Conservation (phyloP, 768 basidiomycete species). For the Hebeloma cylindrosporum region DNA sequence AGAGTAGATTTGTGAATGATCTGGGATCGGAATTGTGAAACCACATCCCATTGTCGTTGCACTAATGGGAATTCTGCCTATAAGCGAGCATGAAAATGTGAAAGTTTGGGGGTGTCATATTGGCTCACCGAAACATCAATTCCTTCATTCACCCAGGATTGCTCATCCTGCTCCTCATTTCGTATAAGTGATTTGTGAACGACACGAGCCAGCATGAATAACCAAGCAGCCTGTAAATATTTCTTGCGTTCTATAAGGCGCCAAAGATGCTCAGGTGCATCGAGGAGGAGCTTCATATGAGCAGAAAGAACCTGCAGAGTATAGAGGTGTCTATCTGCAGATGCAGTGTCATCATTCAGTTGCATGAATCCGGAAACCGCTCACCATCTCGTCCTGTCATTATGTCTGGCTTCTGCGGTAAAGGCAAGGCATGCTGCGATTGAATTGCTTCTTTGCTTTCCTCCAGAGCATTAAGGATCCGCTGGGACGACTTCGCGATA, state of each 20-base stretch:
- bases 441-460: conserved; percentile 58
- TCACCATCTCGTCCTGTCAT: conserved; percentile 44
- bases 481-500: conserved; percentile 66
- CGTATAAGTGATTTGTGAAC: conserved; percentile 74
- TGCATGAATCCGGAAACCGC: conserved; percentile 15
- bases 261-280: conserved; percentile 92
- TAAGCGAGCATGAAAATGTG: not conserved
- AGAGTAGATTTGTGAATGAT: conserved; percentile 87
- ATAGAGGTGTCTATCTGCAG: conserved; percentile 63
- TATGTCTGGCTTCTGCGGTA: conserved; percentile 40
- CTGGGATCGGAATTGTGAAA: conserved; percentile 84
- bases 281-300: conserved; percentile 87
- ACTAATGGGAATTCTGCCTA: conserved; percentile 87
- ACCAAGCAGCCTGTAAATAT: conserved; percentile 82
- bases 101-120: not conserved
- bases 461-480: conserved; percentile 60
- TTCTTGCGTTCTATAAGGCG: conserved; percentile 77
- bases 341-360: not conserved
- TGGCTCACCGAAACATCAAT: conserved; percentile 60
- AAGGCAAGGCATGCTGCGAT: conserved; percentile 44
- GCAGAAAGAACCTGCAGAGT: conserved; percentile 76
- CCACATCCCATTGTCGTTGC: conserved; percentile 90
- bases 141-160: conserved; percentile 55
- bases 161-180: conserved; percentile 64
- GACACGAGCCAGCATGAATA: conserved; percentile 83